A percentile compares a stretch with the other conserved stretches of the same genome.
phyloP scores from a whole-genome alignment of 1,284 basidiomycete genomes.

The Marasmius tenuissimus region DNA sequence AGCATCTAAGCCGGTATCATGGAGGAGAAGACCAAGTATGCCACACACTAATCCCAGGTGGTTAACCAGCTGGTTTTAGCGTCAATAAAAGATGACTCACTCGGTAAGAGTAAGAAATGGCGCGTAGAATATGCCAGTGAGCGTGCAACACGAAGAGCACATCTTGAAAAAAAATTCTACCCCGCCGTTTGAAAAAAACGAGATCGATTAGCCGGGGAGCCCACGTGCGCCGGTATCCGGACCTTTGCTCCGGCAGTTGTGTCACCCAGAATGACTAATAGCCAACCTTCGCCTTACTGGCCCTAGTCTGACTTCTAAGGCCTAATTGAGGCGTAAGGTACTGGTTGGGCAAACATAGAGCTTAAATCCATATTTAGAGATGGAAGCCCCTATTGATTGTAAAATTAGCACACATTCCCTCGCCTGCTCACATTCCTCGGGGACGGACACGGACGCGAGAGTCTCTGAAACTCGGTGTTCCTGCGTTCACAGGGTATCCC shows the following conservation, averaged over 20 bases:
- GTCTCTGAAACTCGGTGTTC: no score
- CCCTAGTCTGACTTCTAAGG: no score
- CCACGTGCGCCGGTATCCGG: not conserved
- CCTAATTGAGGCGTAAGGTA: no score
- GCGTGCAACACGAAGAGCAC: not conserved
- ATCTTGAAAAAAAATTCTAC: slow-evolving; percentile 2
- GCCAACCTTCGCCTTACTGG: no score
- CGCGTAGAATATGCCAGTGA: not conserved
- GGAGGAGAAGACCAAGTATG: slow-evolving; percentile 82
- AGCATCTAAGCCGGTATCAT: slow-evolving; percentile 75
- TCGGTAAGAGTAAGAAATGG: not conserved
- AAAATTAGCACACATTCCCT: no score
- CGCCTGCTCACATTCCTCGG: no score
- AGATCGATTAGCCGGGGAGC: not conserved
- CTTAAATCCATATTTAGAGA: no score
- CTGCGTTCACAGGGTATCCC: no score
- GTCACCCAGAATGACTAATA: no score
- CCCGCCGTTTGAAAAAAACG: not conserved
- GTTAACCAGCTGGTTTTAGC: not conserved
- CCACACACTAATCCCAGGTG: slow-evolving; percentile 70
- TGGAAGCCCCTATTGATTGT: no score
- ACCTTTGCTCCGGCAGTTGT: not conserved
- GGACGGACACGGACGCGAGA: no score
- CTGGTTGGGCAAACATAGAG: no score
- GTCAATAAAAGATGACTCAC: not conserved